Evolutionary conservation across 2,329 filamentous ascomycete genomes (phyloP).

Genomic region (Tolypocladium pustulatum): DNA sequence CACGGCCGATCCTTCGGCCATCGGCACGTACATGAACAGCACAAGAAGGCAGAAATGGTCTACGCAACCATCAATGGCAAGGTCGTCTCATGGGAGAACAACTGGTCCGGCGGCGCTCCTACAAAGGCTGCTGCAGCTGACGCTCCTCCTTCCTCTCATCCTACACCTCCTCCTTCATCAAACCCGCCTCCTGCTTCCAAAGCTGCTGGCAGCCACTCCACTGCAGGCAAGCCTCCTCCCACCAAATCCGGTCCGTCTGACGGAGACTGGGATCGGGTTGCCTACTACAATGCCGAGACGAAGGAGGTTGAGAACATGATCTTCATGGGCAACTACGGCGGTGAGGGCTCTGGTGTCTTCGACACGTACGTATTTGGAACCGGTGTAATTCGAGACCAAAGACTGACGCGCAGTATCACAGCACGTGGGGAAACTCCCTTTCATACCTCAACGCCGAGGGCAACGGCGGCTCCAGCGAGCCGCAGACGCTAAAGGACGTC

Average conservation of each 20-base stretch:
- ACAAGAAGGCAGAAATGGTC: conserved; percentile 42
- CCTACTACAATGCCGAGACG: conserved; percentile 33
- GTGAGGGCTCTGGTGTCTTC: conserved; percentile 29
- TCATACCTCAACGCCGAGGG: conserved; percentile 34
- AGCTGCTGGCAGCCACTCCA: background rate
- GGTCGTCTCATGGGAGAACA: conserved; percentile 48
- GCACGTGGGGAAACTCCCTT: conserved; percentile 33
- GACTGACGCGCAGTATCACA: conserved; percentile 8
- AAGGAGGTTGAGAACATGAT: conserved; percentile 30
- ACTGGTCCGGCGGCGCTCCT: conserved; percentile 31
- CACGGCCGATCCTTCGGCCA: conserved; percentile 29
- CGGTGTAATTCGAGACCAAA: background rate
- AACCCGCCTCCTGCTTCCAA: conserved; percentile 6
- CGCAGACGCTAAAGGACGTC: conserved; percentile 28
- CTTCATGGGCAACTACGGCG: conserved; percentile 39
- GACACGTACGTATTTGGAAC: conserved; percentile 26
- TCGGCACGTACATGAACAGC: conserved; percentile 42
- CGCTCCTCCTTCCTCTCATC: conserved; percentile 7
- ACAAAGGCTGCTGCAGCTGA: conserved; percentile 7
- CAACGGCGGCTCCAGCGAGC: conserved; percentile 23
- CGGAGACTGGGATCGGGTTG: conserved; percentile 29
- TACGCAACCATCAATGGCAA: conserved; percentile 49
- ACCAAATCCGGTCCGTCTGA: conserved; percentile 6
- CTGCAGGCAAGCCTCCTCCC: conserved; percentile 1
- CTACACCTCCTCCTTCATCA: conserved; percentile 7